phyloP scores from a whole-genome alignment of 2,329 filamentous ascomycete species.

The Aspergillus brasiliensis region DNA sequence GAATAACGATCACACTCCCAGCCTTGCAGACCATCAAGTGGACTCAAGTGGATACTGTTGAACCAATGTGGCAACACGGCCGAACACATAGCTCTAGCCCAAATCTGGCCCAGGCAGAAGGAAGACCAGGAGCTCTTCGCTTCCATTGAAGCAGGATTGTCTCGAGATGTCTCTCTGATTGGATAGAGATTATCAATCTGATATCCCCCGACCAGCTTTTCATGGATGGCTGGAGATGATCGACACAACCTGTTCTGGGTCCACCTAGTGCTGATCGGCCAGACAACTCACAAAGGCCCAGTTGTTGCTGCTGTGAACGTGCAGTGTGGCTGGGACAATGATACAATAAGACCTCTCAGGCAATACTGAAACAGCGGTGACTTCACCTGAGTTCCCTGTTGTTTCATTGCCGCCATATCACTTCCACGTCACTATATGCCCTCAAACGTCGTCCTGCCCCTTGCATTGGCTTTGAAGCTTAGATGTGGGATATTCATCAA shows the following conservation, averaged over 20 bases:
- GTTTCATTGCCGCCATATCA: not conserved
- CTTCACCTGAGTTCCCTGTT: not conserved
- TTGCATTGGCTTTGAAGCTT: not conserved
- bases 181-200: not conserved
- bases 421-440: not conserved
- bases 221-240: not conserved
- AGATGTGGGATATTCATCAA: not conserved
- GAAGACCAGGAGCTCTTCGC: not conserved
- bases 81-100: not conserved
- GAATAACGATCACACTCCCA: not conserved
- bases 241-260: not conserved
- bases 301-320: not conserved
- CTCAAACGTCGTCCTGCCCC: not conserved
- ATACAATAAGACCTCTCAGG: not conserved
- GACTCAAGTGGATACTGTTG: not conserved
- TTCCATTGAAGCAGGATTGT: not conserved
- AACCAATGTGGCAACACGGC: not conserved
- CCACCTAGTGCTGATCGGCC: not conserved
- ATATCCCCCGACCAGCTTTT: not conserved
- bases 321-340: not conserved
- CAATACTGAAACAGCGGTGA: not conserved
- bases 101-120: not conserved
- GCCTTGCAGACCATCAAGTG: not conserved
- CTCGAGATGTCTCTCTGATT: not conserved
- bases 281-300: not conserved